These are phyloP conservation scores for Carex sylvatica DNA, from an alignment of 202 grass and related monocot species.

Conservation along the genomic window DNA sequence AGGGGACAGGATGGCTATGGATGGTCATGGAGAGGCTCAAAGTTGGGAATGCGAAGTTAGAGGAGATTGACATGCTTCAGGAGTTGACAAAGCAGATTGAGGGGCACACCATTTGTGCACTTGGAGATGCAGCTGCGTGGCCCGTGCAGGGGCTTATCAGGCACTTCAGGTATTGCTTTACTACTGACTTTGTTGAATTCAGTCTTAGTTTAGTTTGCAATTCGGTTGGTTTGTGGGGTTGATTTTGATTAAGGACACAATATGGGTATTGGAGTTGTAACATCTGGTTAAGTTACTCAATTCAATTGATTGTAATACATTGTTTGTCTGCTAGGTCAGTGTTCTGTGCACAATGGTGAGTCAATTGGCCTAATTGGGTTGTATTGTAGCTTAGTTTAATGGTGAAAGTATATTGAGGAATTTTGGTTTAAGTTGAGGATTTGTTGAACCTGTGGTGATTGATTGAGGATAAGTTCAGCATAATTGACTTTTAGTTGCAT, in stretches of 20 bases:
- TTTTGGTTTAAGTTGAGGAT: neutral
- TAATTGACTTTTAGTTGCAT: neutral
- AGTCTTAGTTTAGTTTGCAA: neutral
- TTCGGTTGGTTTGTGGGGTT: neutral
- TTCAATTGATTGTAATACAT: neutral
- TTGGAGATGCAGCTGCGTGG: constrained; percentile 92
- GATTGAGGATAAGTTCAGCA: neutral
- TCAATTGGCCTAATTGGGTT: neutral
- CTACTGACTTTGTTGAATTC: neutral
- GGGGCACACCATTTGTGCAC: constrained; percentile 86
- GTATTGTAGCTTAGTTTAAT: neutral
- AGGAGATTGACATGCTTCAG: constrained; percentile 98
- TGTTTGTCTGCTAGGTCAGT: constrained; percentile 8
- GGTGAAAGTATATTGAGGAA: neutral
- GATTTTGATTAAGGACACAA: neutral
- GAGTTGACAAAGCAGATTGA: constrained; percentile 96
- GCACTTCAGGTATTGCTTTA: constrained; percentile 49
- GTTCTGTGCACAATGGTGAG: neutral
- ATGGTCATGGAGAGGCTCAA: constrained; percentile 95
- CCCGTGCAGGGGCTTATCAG: constrained; percentile 93
- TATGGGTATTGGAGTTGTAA: neutral
- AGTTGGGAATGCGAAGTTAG: constrained; percentile 81
- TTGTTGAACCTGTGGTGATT: neutral
- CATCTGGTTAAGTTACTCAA: neutral
- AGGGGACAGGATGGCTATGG: constrained; percentile 92